phyloP scores from a whole-genome alignment of 1,284 basidiomycete species.

The Ganoderma multipileum region DNA sequence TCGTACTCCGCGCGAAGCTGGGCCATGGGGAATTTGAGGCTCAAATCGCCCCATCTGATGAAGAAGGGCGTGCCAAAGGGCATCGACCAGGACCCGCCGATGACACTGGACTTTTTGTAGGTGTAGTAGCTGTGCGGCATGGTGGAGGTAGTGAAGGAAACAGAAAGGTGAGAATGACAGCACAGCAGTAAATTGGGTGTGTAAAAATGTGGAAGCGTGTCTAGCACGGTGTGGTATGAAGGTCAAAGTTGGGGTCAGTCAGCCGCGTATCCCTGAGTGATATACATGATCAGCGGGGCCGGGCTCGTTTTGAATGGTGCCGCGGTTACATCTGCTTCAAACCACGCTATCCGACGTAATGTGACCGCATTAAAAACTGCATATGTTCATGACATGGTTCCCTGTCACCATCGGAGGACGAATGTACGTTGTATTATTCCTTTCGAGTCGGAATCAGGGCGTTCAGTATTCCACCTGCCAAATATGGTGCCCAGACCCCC shows the following conservation, averaged over 20 bases:
- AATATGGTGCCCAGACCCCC: too few species aligned
- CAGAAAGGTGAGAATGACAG: not conserved
- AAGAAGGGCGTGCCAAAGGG: slow-evolving; percentile 10
- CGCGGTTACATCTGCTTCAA: not conserved
- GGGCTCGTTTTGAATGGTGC: not conserved
- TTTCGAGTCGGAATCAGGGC: too few species aligned
- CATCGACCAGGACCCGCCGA: slow-evolving; percentile 7
- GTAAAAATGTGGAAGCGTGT: not conserved
- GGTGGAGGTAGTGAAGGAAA: not conserved
- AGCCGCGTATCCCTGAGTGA: not conserved
- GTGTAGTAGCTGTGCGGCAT: not conserved
- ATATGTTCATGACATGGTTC: not conserved
- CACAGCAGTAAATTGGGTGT: not conserved
- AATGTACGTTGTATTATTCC: not conserved
- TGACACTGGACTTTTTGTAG: not conserved
- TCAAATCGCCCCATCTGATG: not conserved
- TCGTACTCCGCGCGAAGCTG: not conserved
- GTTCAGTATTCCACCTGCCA: too few species aligned
- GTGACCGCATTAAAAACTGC: not conserved
- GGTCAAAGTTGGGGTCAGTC: not conserved
- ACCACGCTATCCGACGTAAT: not conserved
- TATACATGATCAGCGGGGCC: not conserved
- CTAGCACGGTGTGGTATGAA: not conserved
- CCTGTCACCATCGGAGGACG: not conserved
- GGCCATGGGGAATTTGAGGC: slow-evolving; percentile 7